These are phyloP conservation scores for Juncus effusus DNA, from an alignment of 176 grass and related monocot genomes.

Conservation along the genomic window DNA sequence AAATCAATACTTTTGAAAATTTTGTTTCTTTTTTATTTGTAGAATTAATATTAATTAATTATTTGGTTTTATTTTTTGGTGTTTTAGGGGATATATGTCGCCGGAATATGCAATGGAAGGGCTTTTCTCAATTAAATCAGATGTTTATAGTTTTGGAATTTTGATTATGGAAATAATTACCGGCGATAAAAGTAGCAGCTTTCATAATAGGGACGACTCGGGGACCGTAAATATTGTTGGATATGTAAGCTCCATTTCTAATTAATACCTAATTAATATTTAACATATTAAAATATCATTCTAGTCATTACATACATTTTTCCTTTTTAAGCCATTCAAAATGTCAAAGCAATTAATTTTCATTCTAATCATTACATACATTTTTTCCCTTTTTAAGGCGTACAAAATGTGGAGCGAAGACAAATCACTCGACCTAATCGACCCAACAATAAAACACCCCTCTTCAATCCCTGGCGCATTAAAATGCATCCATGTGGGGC, in stretches of 20 bases:
- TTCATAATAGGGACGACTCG: constrained; percentile 31
- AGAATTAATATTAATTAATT: too few relatives aligned
- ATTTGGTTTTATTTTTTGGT: too few relatives aligned
- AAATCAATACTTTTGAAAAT: too few relatives aligned
- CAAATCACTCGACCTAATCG: constrained; percentile 24
- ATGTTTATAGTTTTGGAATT: constrained; percentile 58
- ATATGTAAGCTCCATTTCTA: constrained; percentile 38
- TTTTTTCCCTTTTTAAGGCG: constrained; percentile 28
- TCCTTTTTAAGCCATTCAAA: too few relatives aligned
- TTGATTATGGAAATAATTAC: constrained; percentile 48
- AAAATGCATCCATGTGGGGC: constrained; percentile 56
- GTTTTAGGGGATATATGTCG: constrained; percentile 50
- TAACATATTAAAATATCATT: background rate
- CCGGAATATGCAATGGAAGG: constrained; percentile 63
- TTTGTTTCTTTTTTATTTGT: too few relatives aligned
- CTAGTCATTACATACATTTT: too few relatives aligned
- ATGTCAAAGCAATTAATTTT: background rate
- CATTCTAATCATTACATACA: too few relatives aligned
- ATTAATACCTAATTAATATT: background rate
- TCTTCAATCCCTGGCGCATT: constrained; percentile 26
- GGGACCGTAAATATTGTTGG: constrained; percentile 42
- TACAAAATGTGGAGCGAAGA: constrained; percentile 57
- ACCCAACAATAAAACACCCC: constrained; percentile 27
- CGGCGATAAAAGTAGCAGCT: constrained; percentile 43
- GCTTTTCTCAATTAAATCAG: constrained; percentile 49